phyloP scores from a whole-genome alignment of 768 basidiomycete species.

The Boletellus sp. region DNA sequence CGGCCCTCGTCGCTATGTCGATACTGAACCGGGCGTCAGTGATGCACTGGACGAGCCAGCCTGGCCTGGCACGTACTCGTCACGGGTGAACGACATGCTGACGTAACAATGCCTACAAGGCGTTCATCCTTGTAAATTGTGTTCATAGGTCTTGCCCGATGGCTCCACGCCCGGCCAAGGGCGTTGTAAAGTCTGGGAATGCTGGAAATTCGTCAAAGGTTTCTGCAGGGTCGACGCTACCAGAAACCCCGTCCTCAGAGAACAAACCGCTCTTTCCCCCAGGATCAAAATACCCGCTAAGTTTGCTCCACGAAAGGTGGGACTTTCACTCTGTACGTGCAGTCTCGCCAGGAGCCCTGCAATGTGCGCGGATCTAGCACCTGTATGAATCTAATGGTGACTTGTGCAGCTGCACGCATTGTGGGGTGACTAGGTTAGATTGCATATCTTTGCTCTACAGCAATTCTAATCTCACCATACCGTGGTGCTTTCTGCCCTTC shows the following conservation, averaged over 20 bases:
- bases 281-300: slow-evolving; percentile 82
- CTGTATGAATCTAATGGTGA: background rate
- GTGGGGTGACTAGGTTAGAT: background rate
- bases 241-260: slow-evolving; percentile 20
- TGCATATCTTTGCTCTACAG: background rate
- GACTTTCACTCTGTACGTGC: background rate
- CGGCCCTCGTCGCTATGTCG: slow-evolving; percentile 80
- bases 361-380: background rate
- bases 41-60: background rate
- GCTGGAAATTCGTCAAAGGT: slow-evolving; percentile 82
- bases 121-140: too few relatives aligned
- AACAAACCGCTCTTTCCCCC: slow-evolving; percentile 72
- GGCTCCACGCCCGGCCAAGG: slow-evolving; percentile 55
- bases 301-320: slow-evolving; percentile 75
- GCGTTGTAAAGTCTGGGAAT: slow-evolving; percentile 84
- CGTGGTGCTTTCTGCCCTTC: too few relatives aligned
- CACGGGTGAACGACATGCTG: slow-evolving; percentile 40
- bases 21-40: slow-evolving; percentile 47
- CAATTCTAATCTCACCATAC: background rate
- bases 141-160: slow-evolving; percentile 23
- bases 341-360: background rate
- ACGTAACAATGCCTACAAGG: slow-evolving; percentile 19
- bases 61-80: slow-evolving; percentile 47
- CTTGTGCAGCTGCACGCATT: background rate
- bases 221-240: slow-evolving; percentile 11